Evolutionary conservation across 2,329 filamentous ascomycete species (phyloP).

Genomic region (Paramyrothecium roridum): DNA sequence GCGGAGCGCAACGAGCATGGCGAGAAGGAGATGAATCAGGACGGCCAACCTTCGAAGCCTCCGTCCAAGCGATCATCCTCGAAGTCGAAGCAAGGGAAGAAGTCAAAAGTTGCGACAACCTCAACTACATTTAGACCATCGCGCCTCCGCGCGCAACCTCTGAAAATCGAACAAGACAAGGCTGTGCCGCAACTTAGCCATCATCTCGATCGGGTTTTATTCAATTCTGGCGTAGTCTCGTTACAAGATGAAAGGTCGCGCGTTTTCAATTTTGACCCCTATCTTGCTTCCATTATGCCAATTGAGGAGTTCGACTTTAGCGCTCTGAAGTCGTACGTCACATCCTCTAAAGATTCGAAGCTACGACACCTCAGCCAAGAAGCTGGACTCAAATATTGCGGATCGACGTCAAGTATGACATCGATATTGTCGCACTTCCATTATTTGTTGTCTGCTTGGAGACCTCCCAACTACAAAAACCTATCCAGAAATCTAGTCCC

Average conservation of each 20-base stretch:
- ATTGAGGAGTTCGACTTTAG: slow-evolving; percentile 89
- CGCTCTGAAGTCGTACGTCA: slow-evolving; percentile 81
- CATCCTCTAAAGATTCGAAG: slow-evolving; percentile 78
- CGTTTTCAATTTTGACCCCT: slow-evolving; percentile 97
- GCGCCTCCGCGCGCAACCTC: slow-evolving; percentile 20
- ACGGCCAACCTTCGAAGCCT: no score
- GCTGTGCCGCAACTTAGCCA: slow-evolving; percentile 63
- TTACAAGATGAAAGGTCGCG: slow-evolving; percentile 83
- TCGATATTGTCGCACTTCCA: slow-evolving; percentile 85
- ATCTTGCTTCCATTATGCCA: slow-evolving; percentile 90
- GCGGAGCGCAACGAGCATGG: no score
- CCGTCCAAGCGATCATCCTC: no score
- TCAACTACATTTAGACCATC: slow-evolving; percentile 20
- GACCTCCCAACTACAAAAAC: slow-evolving; percentile 62
- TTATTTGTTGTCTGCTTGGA: slow-evolving; percentile 82
- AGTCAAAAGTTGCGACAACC: slow-evolving; percentile 1
- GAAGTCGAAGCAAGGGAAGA: neutral
- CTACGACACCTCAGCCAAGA: slow-evolving; percentile 67
- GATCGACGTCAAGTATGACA: slow-evolving; percentile 97
- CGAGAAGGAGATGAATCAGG: no score
- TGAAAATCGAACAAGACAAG: slow-evolving; percentile 27
- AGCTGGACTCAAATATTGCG: slow-evolving; percentile 76
- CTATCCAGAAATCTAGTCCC: slow-evolving; percentile 66
- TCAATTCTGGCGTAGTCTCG: slow-evolving; percentile 90
- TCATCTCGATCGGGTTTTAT: slow-evolving; percentile 83